Conservation (phyloP, 2,329 filamentous ascomycete genomes). For the Colletotrichum brevisporum region DNA sequence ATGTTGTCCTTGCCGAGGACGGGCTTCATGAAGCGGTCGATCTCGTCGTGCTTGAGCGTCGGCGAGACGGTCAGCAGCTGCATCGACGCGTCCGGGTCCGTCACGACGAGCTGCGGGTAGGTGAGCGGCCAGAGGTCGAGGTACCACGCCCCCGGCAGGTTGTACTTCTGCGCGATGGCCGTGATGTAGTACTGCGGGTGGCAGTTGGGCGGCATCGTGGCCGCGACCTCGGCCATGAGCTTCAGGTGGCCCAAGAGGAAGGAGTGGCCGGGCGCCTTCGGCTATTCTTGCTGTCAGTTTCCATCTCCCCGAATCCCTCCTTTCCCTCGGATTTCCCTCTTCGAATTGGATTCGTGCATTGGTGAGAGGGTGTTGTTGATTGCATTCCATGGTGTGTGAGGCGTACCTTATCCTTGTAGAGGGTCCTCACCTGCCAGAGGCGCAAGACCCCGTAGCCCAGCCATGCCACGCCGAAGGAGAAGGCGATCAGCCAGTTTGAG, state of each 20-base stretch:
- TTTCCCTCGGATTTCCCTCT: no score
- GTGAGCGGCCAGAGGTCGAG: slow-evolving; percentile 49
- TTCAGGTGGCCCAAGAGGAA: slow-evolving; percentile 43
- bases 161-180: slow-evolving; percentile 41
- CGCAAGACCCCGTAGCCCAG: slow-evolving; percentile 25
- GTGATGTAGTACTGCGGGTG: slow-evolving; percentile 44
- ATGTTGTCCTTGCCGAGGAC: slow-evolving; percentile 43
- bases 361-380: no score
- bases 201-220: slow-evolving; percentile 41
- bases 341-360: no score
- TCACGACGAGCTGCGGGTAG: slow-evolving; percentile 44
- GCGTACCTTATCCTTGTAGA: slow-evolving; percentile 35
- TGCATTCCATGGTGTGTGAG: no score
- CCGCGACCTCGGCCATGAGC: slow-evolving; percentile 36
- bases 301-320: not conserved
- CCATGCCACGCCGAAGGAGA: slow-evolving; percentile 21
- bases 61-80: slow-evolving; percentile 43
- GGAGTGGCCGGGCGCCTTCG: slow-evolving; percentile 39
- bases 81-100: slow-evolving; percentile 44
- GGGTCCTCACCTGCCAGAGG: slow-evolving; percentile 18
- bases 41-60: slow-evolving; percentile 39
- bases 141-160: slow-evolving; percentile 49
- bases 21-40: slow-evolving; percentile 41
- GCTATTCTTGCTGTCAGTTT: not conserved
- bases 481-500: slow-evolving; percentile 12